Base-by-base conservation (phyloP, 2,329 filamentous ascomycete genomes). In the Blastomyces emzantsi region DNA sequence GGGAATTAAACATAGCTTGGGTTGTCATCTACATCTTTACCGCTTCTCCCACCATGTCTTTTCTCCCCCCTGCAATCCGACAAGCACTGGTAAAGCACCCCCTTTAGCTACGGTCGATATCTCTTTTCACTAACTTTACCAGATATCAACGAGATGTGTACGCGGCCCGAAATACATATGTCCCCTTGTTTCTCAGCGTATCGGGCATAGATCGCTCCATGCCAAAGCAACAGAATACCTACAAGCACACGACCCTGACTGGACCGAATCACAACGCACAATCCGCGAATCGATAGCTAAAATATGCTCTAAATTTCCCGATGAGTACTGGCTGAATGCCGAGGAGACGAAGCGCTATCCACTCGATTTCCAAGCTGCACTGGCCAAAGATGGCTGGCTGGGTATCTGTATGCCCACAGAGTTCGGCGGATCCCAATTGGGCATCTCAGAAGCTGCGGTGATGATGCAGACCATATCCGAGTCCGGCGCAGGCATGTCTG, bases 381-480 rank as follows among this genome's bases (percentile, higher is more conserved):
- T 80, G 3, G 78, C 78, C 17, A 66, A 71, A 61, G 72, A 75
- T 62, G 78, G 78, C 3, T 80, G 78, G 77, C 70, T 80, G 3
- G 78, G 78, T 0, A 79, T 80, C 45, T 78, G 76, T 63, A 74
- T 80, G 71, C 78, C 78, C 0, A 66, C 72, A 4, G 69, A 73
- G 51, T 78, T 77, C 65, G 77, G 78, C 0, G 78, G 78, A 0
- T 75, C 75, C 1, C 76, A 75, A 41, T 68, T 80, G 1, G 78
- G 78, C 0, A 74, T 76, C 55, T 70, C 75, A 2, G 78, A 80
- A 67, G 78, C 78, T 0, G 74, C 77, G 0, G 71, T 79, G 3
- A 80, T 80, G 78, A 78, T 80, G 76, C 78, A 80, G 64, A 80
- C 78, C 3, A 76, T 80, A 22, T 73, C 78, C 1, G 78, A 80